Evolutionary conservation across 345 rosid genomes (phyloP).

Genomic region (Barbarea vulgaris): DNA sequence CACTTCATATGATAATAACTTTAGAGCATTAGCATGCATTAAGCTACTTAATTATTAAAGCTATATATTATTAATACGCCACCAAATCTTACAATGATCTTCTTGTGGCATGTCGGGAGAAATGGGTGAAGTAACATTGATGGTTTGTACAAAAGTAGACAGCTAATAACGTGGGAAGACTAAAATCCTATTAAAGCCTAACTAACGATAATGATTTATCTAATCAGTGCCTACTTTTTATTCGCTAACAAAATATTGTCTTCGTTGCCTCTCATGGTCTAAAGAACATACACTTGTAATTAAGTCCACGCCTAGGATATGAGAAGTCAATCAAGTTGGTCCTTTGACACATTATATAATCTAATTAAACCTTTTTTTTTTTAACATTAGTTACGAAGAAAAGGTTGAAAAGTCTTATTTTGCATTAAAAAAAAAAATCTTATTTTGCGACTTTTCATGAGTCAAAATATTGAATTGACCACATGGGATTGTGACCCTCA

Average conservation of each 20-base stretch:
- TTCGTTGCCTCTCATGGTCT: slow-evolving; percentile 13
- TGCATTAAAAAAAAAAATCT: not conserved
- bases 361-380: not conserved
- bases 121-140: slow-evolving; percentile 35
- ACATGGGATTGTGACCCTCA: slow-evolving; percentile 26
- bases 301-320: slow-evolving; percentile 28
- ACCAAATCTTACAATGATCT: slow-evolving; percentile 39
- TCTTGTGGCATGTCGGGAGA: slow-evolving; percentile 41
- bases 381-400: not conserved
- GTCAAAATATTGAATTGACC: slow-evolving; percentile 34
- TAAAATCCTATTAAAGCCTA: slow-evolving; percentile 21
- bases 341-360: not conserved
- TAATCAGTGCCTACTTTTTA: not conserved
- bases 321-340: slow-evolving; percentile 39
- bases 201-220: slow-evolving; percentile 1
- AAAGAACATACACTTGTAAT: not conserved
- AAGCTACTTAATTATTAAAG: not conserved
- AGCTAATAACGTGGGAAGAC: slow-evolving; percentile 38
- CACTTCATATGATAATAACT: slow-evolving; percentile 17
- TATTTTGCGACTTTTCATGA: slow-evolving; percentile 15
- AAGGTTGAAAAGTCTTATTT: slow-evolving; percentile 9
- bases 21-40: slow-evolving; percentile 11
- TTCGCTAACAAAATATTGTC: slow-evolving; percentile 15
- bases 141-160: slow-evolving; percentile 43
- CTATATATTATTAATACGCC: slow-evolving; percentile 22